phyloP scores from a whole-genome alignment of 768 basidiomycete genomes.

The Lenzites betulinus region DNA sequence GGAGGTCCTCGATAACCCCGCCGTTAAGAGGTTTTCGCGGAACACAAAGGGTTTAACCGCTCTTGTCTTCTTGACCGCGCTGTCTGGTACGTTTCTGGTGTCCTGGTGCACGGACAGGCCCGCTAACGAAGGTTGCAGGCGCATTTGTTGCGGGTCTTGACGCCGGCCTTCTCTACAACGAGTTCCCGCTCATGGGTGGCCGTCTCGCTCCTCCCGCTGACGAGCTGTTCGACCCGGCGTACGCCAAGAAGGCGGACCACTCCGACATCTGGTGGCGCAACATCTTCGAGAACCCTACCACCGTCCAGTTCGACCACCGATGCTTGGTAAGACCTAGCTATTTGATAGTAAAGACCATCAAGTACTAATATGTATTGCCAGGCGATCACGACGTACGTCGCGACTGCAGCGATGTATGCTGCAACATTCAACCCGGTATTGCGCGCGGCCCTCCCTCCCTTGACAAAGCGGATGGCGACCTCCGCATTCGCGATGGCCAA shows the following conservation, averaged over 20 bases:
- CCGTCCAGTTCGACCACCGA: constrained; percentile 96
- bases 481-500: constrained; percentile 80
- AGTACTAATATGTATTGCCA: constrained; percentile 32
- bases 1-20: constrained; percentile 53
- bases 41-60: constrained; percentile 64
- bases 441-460: constrained; percentile 56
- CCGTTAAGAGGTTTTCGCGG: constrained; percentile 58
- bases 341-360: not conserved
- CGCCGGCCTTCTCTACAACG: constrained; percentile 96
- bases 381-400: constrained; percentile 84
- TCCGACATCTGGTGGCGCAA: constrained; percentile 95
- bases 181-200: constrained; percentile 96
- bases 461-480: constrained; percentile 51
- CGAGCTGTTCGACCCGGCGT: constrained; percentile 79
- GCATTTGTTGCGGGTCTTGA: constrained; percentile 98
- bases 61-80: constrained; percentile 86
- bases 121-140: constrained; percentile 47
- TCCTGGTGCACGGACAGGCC: not conserved
- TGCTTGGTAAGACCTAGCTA: constrained; percentile 63
- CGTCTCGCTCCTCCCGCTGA: constrained; percentile 75
- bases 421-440: constrained; percentile 55
- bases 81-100: constrained; percentile 64
- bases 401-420: constrained; percentile 63
- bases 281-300: constrained; percentile 95
- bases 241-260: constrained; percentile 67